Evolutionary conservation across 768 basidiomycete species (phyloP).

Genomic region (Russula sp.): DNA sequence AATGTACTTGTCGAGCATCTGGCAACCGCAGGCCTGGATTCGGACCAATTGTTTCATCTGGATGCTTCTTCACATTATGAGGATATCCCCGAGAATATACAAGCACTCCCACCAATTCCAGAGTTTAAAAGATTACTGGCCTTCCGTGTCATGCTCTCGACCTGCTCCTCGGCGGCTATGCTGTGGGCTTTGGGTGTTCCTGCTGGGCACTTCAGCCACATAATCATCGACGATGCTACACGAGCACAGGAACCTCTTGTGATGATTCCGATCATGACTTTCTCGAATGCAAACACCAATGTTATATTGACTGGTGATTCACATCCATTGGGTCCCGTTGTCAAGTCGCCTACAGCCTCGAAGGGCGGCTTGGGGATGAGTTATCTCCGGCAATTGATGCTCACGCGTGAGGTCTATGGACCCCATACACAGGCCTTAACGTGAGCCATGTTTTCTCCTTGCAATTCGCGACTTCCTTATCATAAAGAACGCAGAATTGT

Average conservation of each 20-base stretch:
- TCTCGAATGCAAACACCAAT: constrained; percentile 30
- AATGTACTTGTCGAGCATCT: constrained; percentile 30
- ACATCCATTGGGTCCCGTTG: constrained; percentile 33
- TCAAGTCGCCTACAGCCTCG: constrained; percentile 28
- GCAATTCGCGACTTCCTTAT: not conserved
- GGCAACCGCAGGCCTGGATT: constrained; percentile 10
- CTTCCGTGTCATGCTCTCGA: constrained; percentile 49
- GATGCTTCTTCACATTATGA: constrained; percentile 40
- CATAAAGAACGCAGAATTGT: constrained; percentile 19
- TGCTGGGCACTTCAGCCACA: constrained; percentile 50
- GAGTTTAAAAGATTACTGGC: constrained; percentile 31
- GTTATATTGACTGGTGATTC: constrained; percentile 34
- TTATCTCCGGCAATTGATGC: constrained; percentile 34
- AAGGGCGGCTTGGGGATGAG: constrained; percentile 28
- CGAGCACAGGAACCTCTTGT: constrained; percentile 52
- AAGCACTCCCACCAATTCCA: constrained; percentile 31
- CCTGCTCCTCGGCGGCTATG: constrained; percentile 46
- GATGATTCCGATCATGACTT: constrained; percentile 37
- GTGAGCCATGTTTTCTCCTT: constrained; percentile 24
- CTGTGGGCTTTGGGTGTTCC: constrained; percentile 41
- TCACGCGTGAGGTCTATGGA: constrained; percentile 27
- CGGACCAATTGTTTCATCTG: constrained; percentile 41
- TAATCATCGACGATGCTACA: constrained; percentile 60
- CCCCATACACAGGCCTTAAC: constrained; percentile 23
- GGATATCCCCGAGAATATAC: constrained; percentile 32